These are phyloP conservation scores for Monilinia fructicola DNA, from an alignment of 2,329 filamentous ascomycete genomes.

Conservation along the genomic window DNA sequence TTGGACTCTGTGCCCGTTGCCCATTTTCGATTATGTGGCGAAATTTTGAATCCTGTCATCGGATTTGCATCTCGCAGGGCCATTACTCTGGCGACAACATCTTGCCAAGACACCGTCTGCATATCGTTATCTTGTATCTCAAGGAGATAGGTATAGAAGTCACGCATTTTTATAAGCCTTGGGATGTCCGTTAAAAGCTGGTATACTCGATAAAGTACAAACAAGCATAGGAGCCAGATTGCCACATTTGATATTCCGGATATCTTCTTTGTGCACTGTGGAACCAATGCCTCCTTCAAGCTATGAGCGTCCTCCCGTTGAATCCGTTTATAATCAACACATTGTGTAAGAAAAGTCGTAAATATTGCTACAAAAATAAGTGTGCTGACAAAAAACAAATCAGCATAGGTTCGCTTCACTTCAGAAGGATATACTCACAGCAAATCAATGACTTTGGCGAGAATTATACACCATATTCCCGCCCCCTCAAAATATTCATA, in stretches of 20 bases:
- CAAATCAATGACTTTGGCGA: constrained; percentile 57
- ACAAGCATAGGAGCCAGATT: constrained; percentile 63
- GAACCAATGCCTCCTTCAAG: constrained; percentile 53
- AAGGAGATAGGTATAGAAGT: constrained; percentile 68
- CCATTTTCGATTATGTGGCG: constrained; percentile 58
- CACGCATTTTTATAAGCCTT: constrained; percentile 61
- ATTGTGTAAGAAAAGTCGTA: constrained; percentile 66
- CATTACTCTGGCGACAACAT: constrained; percentile 69
- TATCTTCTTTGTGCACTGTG: constrained; percentile 53
- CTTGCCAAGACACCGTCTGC: constrained; percentile 73
- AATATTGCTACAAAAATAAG: constrained; percentile 67
- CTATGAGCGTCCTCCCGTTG: constrained; percentile 48
- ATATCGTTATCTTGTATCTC: constrained; percentile 69
- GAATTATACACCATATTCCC: constrained; percentile 67
- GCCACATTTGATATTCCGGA: constrained; percentile 43
- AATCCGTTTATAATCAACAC: constrained; percentile 64
- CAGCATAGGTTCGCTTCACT: constrained; percentile 17
- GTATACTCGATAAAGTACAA: constrained; percentile 62
- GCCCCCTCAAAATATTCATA: constrained; percentile 68
- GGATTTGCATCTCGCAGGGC: constrained; percentile 68
- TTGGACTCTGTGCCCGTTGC: constrained; percentile 75
- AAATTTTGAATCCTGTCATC: constrained; percentile 60
- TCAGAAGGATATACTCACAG: constrained; percentile 46
- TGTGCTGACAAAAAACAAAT: constrained; percentile 47
- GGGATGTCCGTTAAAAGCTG: constrained; percentile 58